Base-by-base conservation (phyloP, 768 basidiomycete genomes). In the Auricularia sp. region DNA sequence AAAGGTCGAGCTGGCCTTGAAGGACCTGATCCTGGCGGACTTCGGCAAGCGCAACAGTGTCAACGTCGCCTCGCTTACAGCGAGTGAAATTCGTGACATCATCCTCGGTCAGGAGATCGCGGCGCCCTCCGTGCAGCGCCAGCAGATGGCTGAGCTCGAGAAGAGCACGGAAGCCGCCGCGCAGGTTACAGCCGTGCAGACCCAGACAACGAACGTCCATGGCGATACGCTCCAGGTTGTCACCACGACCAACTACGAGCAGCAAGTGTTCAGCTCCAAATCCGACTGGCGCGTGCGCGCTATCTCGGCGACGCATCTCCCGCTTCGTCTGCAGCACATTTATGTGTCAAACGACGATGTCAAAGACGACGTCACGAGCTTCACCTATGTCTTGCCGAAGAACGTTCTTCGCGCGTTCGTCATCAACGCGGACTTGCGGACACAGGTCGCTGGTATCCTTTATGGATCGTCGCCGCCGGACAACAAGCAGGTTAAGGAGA, bases 301-400 rank as follows among this genome's bases (percentile, higher is more conserved):
- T 39, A 98, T 99, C 71, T 95, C 93, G 16, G 90, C 97, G 0
- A 98, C 95, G 23, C 95, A 99, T 75, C 83, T 99, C 58, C 87
- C 96, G 3, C 86, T 99, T 66, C 93, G 97, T 71, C 81, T 98
- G 66, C 95, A 98, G 73, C 95, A 99, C 73, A 97, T 98, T 76
- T 98, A 97, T 74, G 97, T 99, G 36, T 96, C 94, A 51, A 99
- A 98, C 72, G 97, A 99, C 71, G 96, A 99, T 72, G 95, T 99
- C 71, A 96, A 96, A 76, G 97, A 99, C 72, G 97, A 98, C 71
- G 93, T 95, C 3, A 87, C 88, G 29, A 91, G 91, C 7, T 93
- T 84, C 75, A 99, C 97, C 44, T 98, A 92, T 71, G 93, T 99
- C 63, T 80, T 99, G 62, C 95, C 97, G 35, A 99, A 99, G 83